Conservation (phyloP, 176 grass and related monocot species). For the Rhynchospora tenuis region DNA sequence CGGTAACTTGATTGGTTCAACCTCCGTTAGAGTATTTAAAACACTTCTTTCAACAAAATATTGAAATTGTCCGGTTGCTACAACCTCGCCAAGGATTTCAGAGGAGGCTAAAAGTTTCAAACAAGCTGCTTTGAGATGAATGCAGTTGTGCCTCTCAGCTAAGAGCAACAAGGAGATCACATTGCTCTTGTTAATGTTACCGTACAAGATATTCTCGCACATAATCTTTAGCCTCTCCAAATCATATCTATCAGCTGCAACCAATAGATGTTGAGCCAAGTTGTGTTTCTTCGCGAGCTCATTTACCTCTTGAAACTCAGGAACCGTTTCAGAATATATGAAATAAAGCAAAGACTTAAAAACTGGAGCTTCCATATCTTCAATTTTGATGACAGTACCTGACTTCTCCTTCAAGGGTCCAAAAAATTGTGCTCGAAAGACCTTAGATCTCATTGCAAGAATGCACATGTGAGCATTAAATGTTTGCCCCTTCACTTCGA, state of each 20-base stretch:
- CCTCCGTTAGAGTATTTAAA: no score
- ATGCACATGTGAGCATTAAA: conserved; percentile 19
- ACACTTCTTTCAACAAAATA: not conserved
- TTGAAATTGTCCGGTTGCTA: not conserved
- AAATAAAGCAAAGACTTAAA: conserved; percentile 24
- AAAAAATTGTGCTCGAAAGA: conserved; percentile 25
- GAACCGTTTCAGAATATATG: conserved; percentile 14
- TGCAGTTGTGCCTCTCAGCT: conserved; percentile 4
- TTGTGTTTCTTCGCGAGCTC: not conserved
- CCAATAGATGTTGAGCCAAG: not conserved
- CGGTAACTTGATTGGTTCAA: no score
- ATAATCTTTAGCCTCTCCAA: conserved; percentile 17
- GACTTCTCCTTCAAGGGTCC: conserved; percentile 15
- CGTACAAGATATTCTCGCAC: not conserved
- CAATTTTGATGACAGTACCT: not conserved
- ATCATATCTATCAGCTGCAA: conserved; percentile 4
- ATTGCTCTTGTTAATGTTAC: not conserved
- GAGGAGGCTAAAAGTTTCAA: not conserved
- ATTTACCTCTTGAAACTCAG: not conserved
- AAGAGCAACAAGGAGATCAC: not conserved
- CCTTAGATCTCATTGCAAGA: conserved; percentile 10
- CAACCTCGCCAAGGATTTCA: not conserved
- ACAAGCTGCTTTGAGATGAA: not conserved
- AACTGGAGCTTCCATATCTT: conserved; percentile 24
- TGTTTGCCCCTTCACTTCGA: not conserved